Percentiles rank a stretch among this genome's conserved stretches.
These are phyloP conservation scores for Coleophoma crateriformis DNA, from an alignment of 2,329 filamentous ascomycete species.

Conservation along the genomic window DNA sequence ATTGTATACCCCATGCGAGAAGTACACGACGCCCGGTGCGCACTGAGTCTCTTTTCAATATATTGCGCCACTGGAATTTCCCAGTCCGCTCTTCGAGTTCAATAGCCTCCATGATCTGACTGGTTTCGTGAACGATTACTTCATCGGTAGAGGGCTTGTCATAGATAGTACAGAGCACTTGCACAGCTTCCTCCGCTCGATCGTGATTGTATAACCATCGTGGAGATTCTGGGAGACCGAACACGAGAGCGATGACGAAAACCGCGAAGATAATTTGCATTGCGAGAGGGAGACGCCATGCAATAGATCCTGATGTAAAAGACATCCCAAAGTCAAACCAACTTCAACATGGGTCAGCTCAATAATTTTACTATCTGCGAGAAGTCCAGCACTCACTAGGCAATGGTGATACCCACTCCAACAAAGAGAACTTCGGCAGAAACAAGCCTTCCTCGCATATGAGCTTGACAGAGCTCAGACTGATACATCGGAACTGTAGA, in stretches of 20 bases:
- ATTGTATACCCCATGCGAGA: constrained; percentile 37
- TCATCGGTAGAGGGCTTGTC: constrained; percentile 28
- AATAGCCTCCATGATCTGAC: constrained; percentile 34
- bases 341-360: constrained; percentile 1
- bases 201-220: constrained; percentile 23
- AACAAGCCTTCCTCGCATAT: constrained; percentile 35
- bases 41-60: constrained; percentile 36
- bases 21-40: constrained; percentile 37
- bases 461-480: constrained; percentile 35
- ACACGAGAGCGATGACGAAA: constrained; percentile 18
- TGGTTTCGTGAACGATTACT: constrained; percentile 27
- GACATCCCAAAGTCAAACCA: constrained; percentile 25
- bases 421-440: constrained; percentile 27
- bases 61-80: constrained; percentile 29
- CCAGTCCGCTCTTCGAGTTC: constrained; percentile 26
- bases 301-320: constrained; percentile 14
- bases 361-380: too few species aligned
- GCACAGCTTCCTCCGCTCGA: constrained; percentile 22
- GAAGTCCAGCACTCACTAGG: constrained; percentile 4
- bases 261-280: constrained; percentile 24
- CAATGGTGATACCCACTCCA: constrained; percentile 19
- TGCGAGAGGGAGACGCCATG: constrained; percentile 23
- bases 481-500: constrained; percentile 36
- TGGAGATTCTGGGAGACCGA: constrained; percentile 22
- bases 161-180: constrained; percentile 29